Evolutionary conservation across 176 grass and related monocot species (phyloP).

Genomic region (Tillandsia leiboldiana): DNA sequence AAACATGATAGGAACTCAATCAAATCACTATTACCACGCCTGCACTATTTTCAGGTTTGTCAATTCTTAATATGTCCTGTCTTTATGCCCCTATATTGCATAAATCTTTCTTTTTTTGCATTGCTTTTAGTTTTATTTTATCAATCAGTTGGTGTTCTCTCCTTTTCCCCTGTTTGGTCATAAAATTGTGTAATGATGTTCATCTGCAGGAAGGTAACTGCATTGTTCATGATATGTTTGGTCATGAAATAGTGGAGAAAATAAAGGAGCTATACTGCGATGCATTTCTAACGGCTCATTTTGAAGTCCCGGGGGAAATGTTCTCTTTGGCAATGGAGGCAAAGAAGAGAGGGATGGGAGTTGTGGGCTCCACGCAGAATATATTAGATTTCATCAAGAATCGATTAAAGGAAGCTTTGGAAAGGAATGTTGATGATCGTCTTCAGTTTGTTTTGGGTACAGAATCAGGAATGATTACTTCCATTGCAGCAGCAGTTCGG

Average conservation of each 20-base stretch:
- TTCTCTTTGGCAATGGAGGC: conserved; percentile 97
- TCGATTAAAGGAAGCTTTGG: conserved; percentile 53
- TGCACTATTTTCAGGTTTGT: conserved; percentile 81
- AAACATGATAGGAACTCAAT: conserved; percentile 66
- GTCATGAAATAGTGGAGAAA: conserved; percentile 80
- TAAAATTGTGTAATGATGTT: conserved; percentile 17
- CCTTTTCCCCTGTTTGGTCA: too few species aligned
- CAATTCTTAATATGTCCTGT: conserved; percentile 7
- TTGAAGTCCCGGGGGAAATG: conserved; percentile 99
- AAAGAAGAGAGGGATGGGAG: conserved; percentile 84
- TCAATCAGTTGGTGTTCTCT: too few species aligned
- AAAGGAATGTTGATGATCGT: conserved; percentile 67
- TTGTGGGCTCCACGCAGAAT: conserved; percentile 91
- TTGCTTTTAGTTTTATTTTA: background rate
- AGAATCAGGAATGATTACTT: conserved; percentile 96
- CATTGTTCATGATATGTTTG: conserved; percentile 94
- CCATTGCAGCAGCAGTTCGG: conserved; percentile 66
- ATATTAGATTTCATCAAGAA: conserved; percentile 89
- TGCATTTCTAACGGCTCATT: conserved; percentile 87
- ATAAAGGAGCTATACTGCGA: conserved; percentile 89
- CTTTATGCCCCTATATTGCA: conserved; percentile 11
- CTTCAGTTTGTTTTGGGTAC: conserved; percentile 94
- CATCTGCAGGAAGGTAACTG: conserved; percentile 73
- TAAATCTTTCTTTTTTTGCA: background rate
- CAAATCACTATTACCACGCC: conserved; percentile 40